Evolutionary conservation across 1,284 basidiomycete genomes (phyloP), one percentile per base, ranked within the genome.

Genomic region (Ustilago vetiveriae): DNA sequence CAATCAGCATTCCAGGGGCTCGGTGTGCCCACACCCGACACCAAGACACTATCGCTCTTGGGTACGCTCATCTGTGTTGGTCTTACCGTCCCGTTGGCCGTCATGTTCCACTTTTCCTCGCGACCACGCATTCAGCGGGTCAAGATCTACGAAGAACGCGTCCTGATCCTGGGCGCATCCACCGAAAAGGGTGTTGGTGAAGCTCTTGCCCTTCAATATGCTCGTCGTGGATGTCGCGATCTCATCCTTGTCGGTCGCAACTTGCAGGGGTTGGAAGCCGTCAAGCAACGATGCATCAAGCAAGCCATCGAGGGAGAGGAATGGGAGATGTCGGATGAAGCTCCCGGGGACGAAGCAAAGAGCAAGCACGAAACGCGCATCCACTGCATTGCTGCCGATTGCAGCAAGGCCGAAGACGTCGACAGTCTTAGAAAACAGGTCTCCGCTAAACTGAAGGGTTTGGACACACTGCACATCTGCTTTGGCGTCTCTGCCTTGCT

Each of bases 401-500:
- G 90, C 75, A 85, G 87, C 3, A 84, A 85, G 43, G 85, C 86
- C 0, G 86, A 88, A 4, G 90, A 92, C 74, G 88, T 95, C 85
- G 80, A 90, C 6, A 81, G 81, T 3, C 80, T 93, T 14, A 83
- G 91, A 46, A 84, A 86, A 11, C 77, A 82, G 1, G 59, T 93
- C 29, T 53, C 51, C 22, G 84, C 87, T 53, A 82, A 84, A 71
- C 92, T 92, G 90, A 84, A 83, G 4, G 91, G 92, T 13, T 72
- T 95, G 3, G 93, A 96, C 79, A 96, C 93, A 0, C 79, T 95
- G 4, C 85, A 93, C 40, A 88, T 96, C 50, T 87, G 88, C 49
- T 92, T 93, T 7, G 94, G 94, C 6, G 90, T 94, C 0, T 92
- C 91, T 1, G 89, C 92, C 3, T 85, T 93, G 2, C 87, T 87